These are phyloP conservation scores for Debaryomyces coudertii DNA, from an alignment of 1,139 yeast species.

Conservation along the genomic window DNA sequence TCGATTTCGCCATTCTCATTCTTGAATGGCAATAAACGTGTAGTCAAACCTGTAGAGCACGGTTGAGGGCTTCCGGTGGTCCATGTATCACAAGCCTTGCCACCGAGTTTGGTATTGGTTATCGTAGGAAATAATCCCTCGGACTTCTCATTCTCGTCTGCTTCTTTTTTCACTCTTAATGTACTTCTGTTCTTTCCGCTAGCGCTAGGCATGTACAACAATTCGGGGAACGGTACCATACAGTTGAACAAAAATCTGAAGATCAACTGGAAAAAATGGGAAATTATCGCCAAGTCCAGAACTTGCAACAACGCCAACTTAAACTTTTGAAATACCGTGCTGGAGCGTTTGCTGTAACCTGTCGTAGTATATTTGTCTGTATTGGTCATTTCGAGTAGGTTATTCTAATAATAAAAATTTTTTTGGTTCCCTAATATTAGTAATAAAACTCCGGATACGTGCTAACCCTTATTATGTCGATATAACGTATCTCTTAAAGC, in stretches of 20 bases:
- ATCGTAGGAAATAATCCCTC: slow-evolving; percentile 24
- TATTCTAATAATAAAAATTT: background rate
- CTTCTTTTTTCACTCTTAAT: background rate
- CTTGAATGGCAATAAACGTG: slow-evolving; percentile 53
- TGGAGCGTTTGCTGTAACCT: background rate
- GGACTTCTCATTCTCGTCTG: background rate
- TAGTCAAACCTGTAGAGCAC: slow-evolving; percentile 54
- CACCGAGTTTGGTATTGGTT: slow-evolving; percentile 12
- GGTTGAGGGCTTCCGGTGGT: slow-evolving; percentile 24
- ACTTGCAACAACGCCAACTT: background rate
- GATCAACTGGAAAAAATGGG: background rate
- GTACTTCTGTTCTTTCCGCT: background rate
- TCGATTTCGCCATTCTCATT: slow-evolving; percentile 59
- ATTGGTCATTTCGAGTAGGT: background rate
- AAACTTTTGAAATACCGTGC: background rate
- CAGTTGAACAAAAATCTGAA: background rate
- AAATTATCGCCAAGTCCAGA: background rate
- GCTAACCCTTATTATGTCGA: background rate
- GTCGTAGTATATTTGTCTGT: background rate
- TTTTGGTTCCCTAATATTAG: background rate
- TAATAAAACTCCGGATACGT: slow-evolving; percentile 2
- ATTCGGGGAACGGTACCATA: background rate
- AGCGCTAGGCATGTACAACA: background rate
- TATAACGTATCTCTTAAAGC: background rate
- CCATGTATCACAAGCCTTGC: slow-evolving; percentile 11